These are phyloP conservation scores for Rhododendron vialii DNA, from an alignment of 148 eudicot genomes.

Conservation along the genomic window DNA sequence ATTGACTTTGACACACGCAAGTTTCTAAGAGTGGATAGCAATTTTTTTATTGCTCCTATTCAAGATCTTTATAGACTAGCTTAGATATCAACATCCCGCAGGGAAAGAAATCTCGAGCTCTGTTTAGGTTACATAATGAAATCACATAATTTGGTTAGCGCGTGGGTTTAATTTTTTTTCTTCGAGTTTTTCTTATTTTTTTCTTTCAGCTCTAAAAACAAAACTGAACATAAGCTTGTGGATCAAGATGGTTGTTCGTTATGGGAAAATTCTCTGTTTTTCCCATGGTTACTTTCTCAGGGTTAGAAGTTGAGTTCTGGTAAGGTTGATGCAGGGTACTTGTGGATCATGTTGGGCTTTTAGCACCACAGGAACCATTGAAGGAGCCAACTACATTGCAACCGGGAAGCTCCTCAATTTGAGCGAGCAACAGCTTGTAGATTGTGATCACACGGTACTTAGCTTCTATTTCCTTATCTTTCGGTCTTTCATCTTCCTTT, in stretches of 20 bases:
- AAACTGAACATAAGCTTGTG: not conserved
- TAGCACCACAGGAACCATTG: constrained; percentile 81
- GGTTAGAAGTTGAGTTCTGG: not conserved
- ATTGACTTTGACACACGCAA: not conserved
- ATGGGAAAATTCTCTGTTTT: not conserved
- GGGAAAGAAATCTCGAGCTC: not conserved
- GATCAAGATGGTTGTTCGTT: not conserved
- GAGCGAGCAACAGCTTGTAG: constrained; percentile 93
- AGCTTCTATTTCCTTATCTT: not conserved
- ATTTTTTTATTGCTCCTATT: not conserved
- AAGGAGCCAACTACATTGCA: constrained; percentile 87
- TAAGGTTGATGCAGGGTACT: constrained; percentile 42
- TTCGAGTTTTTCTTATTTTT: too few relatives aligned
- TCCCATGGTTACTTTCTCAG: not conserved
- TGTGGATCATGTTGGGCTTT: constrained; percentile 99
- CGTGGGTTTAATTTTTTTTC: not conserved
- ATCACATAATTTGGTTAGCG: not conserved
- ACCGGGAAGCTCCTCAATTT: constrained; percentile 82
- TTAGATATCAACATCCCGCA: not conserved
- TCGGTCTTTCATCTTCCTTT: not conserved
- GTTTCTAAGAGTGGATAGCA: not conserved
- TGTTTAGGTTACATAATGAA: not conserved
- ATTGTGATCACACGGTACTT: constrained; percentile 75
- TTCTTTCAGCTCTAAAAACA: too few relatives aligned
- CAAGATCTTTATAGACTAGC: not conserved